phyloP scores from a whole-genome alignment of 1,284 basidiomycete genomes.

The Sphagnurus paluster region DNA sequence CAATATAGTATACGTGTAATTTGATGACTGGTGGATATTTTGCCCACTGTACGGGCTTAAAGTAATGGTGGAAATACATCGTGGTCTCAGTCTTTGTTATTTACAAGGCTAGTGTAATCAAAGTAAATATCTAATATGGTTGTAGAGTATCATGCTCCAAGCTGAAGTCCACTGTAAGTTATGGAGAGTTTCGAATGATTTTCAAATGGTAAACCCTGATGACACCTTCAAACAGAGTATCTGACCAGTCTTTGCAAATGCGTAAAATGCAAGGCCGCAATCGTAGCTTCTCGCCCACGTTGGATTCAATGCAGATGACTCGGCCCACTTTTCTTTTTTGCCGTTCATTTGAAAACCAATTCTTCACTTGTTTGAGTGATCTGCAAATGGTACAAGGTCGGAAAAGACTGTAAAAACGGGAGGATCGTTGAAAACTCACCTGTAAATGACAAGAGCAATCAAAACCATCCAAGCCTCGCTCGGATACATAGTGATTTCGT shows the following conservation, averaged over 20 bases:
- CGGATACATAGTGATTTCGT: slow-evolving; percentile 61
- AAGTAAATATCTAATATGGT: too few species aligned
- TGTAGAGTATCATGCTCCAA: background rate
- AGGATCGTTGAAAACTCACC: slow-evolving; percentile 33
- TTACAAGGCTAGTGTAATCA: too few species aligned
- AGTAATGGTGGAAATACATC: too few species aligned
- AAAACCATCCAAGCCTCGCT: slow-evolving; percentile 55
- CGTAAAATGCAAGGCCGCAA: slow-evolving; percentile 45
- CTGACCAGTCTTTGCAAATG: slow-evolving; percentile 51
- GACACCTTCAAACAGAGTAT: slow-evolving; percentile 55
- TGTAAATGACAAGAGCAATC: slow-evolving; percentile 46
- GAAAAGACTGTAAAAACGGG: slow-evolving; percentile 4
- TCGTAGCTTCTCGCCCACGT: slow-evolving; percentile 46
- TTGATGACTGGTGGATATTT: too few species aligned
- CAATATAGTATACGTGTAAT: background rate
- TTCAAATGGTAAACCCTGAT: slow-evolving; percentile 52
- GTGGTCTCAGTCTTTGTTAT: too few species aligned
- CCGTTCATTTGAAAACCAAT: slow-evolving; percentile 62
- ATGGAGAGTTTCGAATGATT: slow-evolving; percentile 6
- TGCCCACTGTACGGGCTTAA: too few species aligned
- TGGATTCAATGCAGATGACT: slow-evolving; percentile 36
- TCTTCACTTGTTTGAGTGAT: slow-evolving; percentile 56
- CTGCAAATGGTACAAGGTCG: slow-evolving; percentile 29
- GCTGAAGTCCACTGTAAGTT: background rate
- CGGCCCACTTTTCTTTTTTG: slow-evolving; percentile 41